A percentile compares a stretch with the other conserved stretches of the same genome.
These are phyloP conservation scores for Aspergillus caelatus DNA, from an alignment of 2,329 filamentous ascomycete genomes.

Conservation along the genomic window DNA sequence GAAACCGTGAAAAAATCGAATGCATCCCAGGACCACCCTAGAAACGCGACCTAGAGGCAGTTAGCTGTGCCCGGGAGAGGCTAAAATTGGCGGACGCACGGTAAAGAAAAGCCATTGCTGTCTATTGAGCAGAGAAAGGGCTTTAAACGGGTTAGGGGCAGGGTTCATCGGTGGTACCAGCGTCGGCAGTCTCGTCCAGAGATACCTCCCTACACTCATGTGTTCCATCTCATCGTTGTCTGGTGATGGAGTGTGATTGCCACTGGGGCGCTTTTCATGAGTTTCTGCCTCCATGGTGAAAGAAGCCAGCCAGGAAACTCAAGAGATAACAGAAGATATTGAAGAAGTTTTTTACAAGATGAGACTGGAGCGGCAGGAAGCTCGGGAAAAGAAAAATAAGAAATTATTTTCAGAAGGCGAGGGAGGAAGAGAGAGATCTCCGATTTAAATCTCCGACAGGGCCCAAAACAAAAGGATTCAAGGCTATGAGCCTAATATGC, in stretches of 20 bases:
- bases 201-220: slow-evolving; percentile 48
- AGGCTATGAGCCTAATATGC: not conserved
- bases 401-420: not conserved
- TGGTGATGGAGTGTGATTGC: not conserved
- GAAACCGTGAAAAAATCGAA: slow-evolving; percentile 68
- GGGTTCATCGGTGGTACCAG: slow-evolving; percentile 60
- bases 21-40: slow-evolving; percentile 59
- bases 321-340: not conserved
- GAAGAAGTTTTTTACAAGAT: too few relatives aligned
- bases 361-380: not conserved
- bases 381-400: not conserved
- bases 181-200: slow-evolving; percentile 56
- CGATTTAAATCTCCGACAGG: not conserved
- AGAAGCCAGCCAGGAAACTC: not conserved
- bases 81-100: slow-evolving; percentile 24
- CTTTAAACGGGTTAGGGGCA: slow-evolving; percentile 57
- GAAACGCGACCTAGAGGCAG: slow-evolving; percentile 37
- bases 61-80: slow-evolving; percentile 6
- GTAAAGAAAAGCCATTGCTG: slow-evolving; percentile 64
- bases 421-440: not conserved
- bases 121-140: slow-evolving; percentile 54
- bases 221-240: slow-evolving; percentile 19
- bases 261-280: not conserved
- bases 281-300: not conserved
- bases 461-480: not conserved